phyloP scores from a whole-genome alignment of 2,329 filamentous ascomycete genomes.

The Lithohypha guttulata region DNA sequence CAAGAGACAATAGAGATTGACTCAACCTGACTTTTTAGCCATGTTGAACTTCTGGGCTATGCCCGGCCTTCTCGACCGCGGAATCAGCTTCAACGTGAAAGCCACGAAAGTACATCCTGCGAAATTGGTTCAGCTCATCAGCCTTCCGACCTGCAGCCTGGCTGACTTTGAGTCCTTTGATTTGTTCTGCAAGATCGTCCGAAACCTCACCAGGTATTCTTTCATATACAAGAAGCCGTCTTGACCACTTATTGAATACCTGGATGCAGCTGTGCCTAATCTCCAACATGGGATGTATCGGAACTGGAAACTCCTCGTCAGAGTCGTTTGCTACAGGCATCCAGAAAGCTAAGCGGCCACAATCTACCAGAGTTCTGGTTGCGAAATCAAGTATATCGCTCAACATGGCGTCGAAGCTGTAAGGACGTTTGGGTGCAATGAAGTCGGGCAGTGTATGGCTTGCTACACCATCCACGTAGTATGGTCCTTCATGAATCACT shows the following conservation, averaged over 20 bases:
- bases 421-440: constrained; percentile 79
- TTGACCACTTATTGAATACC: constrained; percentile 85
- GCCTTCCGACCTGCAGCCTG: constrained; percentile 39
- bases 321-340: constrained; percentile 85
- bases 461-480: constrained; percentile 55
- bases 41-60: constrained; percentile 4
- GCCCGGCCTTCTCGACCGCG: neutral
- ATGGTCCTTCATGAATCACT: constrained; percentile 5
- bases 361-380: constrained; percentile 61
- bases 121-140: constrained; percentile 58
- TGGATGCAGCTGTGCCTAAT: constrained; percentile 71
- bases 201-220: constrained; percentile 50
- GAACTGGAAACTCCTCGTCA: constrained; percentile 45
- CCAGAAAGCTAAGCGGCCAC: constrained; percentile 83
- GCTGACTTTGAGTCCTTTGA: constrained; percentile 24
- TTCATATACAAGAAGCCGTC: constrained; percentile 76
- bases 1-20: too few relatives aligned
- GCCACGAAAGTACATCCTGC: constrained; percentile 36
- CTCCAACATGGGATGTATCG: constrained; percentile 58
- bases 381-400: constrained; percentile 83
- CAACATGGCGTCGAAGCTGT: constrained; percentile 82
- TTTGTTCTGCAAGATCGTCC: constrained; percentile 21
- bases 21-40: too few relatives aligned
- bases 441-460: constrained; percentile 63
- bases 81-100: neutral